Base-by-base conservation (phyloP, 495 filamentous ascomycete species). In the Neurospora discreta region DNA sequence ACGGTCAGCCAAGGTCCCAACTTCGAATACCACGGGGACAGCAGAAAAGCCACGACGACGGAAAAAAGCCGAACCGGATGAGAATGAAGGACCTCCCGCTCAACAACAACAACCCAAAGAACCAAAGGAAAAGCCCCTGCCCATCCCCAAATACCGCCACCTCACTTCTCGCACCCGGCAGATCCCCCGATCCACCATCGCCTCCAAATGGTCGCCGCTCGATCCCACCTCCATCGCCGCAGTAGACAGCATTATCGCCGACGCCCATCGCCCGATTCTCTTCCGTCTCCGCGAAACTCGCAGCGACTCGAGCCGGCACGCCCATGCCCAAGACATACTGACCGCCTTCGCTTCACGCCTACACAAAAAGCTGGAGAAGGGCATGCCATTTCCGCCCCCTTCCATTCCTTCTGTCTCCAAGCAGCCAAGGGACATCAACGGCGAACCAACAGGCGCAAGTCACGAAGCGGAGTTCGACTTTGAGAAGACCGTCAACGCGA, bases 391-490 rank as follows among this genome's bases (percentile, higher is more conserved):
- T 68, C 84, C 84, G 1, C 82, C 81, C 0, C 77, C 70, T 68
- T 78, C 71, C 5, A 36, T 70, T 7, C 46, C 69, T 1, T 39
- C 70, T 2, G 8, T 18, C 68, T 9, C 46, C 15, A 68, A 16
- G 20, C 16, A 44, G 74, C 33, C 58, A 44, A 20, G 60, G 11
- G 40, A 68, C 15, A 11, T 40, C 18, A 70, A 43, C 7, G 72
- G 43, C 20, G 46, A 68, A 70, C 20, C 58, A 8, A 58, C 20
- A 23, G 58, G 43, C 7, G 44, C 42, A 15, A 69, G 73, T 3
- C 81, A 81, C 44, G 83, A 80, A 41, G 75, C 76, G 8, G 83
- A 86, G 67, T 73, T 86, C 18, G 81, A 85, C 65, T 85, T 83
- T 71, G 84, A 85, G 74, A 76, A 75, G 42, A 78, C 78, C 10